These are phyloP conservation scores for Uronychia setigera DNA, from an alignment of 73 alveolate species.

Conservation along the genomic window DNA sequence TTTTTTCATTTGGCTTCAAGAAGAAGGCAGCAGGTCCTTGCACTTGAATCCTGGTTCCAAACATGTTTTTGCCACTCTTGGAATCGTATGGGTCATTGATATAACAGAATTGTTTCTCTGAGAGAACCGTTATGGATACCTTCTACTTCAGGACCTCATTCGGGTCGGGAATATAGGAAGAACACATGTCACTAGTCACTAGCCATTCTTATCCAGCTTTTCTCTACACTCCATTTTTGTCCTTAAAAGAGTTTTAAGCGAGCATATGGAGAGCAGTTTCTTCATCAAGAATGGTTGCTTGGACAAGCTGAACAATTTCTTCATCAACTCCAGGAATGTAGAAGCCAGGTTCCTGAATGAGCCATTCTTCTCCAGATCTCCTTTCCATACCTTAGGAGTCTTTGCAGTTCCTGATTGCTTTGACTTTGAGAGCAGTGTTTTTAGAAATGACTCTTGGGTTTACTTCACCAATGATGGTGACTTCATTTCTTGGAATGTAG, in stretches of 20 bases:
- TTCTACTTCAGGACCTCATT: conserved; percentile 59
- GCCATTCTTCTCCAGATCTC: conserved; percentile 57
- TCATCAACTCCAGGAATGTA: conserved; percentile 80
- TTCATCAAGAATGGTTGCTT: conserved; percentile 69
- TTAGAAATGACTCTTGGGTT: not conserved
- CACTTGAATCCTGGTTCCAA: conserved; percentile 67
- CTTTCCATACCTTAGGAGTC: conserved; percentile 22
- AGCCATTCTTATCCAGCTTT: conserved; percentile 90
- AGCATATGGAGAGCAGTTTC: conserved; percentile 67
- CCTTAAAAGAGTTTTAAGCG: conserved; percentile 70
- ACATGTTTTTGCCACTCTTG: conserved; percentile 52
- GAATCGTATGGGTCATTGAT: conserved; percentile 74
- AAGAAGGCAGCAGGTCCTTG: conserved; percentile 78
- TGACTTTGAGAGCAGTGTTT: conserved; percentile 11
- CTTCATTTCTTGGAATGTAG: conserved; percentile 82
- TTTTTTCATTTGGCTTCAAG: conserved; percentile 80
- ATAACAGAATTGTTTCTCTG: conserved; percentile 78
- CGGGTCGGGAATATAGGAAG: conserved; percentile 78
- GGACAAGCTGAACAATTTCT: conserved; percentile 53
- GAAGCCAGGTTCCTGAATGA: conserved; percentile 75
- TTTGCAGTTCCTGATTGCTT: conserved; percentile 22
- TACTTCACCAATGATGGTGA: conserved; percentile 33
- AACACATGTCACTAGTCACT: conserved; percentile 64
- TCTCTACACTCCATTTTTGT: conserved; percentile 69
- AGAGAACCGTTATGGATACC: conserved; percentile 63